These are phyloP conservation scores for Rhodosorus marinus DNA, from an alignment of 23 red algal species.

Conservation along the genomic window DNA sequence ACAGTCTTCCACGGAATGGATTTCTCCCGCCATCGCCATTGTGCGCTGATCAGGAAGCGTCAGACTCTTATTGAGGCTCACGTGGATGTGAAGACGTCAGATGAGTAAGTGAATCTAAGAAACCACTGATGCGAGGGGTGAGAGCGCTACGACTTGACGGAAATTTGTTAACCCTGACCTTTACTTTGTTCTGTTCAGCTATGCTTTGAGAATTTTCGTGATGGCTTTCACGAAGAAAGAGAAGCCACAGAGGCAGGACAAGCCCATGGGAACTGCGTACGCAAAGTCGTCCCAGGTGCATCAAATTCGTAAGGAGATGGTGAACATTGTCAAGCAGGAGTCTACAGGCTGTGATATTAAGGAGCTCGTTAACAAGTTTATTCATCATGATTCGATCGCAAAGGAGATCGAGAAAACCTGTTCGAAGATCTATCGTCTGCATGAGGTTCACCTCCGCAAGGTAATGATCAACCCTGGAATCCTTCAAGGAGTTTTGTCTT, in stretches of 20 bases:
- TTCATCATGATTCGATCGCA: conserved; percentile 83
- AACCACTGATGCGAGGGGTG: too few relatives aligned
- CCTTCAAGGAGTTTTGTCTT: too few relatives aligned
- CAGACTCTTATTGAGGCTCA: conserved; percentile 92
- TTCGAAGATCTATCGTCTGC: conserved; percentile 61
- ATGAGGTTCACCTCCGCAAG: conserved; percentile 92
- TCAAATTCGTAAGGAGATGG: conserved; percentile 87
- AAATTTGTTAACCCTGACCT: too few relatives aligned
- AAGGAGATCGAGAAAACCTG: conserved; percentile 90
- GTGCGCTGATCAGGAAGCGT: conserved; percentile 85
- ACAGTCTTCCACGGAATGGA: conserved; percentile 95
- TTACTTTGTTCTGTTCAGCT: too few relatives aligned
- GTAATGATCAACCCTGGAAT: too few relatives aligned
- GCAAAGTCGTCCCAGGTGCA: conserved; percentile 75
- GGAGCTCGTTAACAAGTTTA: conserved; percentile 89
- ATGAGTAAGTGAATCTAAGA: too few relatives aligned
- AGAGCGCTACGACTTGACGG: too few relatives aligned
- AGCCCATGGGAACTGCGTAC: conserved; percentile 76
- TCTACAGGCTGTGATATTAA: conserved; percentile 58
- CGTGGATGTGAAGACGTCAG: conserved; percentile 92
- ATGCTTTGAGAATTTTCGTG: conserved; percentile 73
- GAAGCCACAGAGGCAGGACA: conserved; percentile 14
- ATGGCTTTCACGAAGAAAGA: conserved; percentile 93
- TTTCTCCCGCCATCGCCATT: conserved; percentile 77
- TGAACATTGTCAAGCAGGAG: conserved; percentile 80